Conservation (phyloP, 2,329 filamentous ascomycete species). For the Talaromyces amestolkiae region DNA sequence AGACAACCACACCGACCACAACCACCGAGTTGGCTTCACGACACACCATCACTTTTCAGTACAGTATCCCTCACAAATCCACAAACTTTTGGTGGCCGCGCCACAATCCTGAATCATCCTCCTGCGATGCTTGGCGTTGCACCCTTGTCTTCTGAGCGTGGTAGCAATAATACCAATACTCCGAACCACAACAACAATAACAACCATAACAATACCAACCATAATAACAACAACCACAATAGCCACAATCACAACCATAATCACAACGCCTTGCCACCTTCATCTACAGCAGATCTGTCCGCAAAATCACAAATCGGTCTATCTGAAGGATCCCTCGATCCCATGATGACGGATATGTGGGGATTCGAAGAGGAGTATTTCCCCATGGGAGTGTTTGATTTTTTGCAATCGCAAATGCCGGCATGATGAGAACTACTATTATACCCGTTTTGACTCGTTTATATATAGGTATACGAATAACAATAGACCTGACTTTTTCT, state of each 20-base stretch:
- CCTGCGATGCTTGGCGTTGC: slow-evolving; percentile 38
- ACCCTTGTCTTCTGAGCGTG: slow-evolving; percentile 39
- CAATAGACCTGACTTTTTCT: background rate
- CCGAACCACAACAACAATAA: background rate
- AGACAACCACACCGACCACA: slow-evolving; percentile 25
- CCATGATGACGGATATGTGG: slow-evolving; percentile 43
- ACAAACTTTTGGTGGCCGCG: slow-evolving; percentile 36
- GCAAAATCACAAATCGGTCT: slow-evolving; percentile 28
- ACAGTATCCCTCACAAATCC: slow-evolving; percentile 37
- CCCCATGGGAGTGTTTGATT: slow-evolving; percentile 43
- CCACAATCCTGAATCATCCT: slow-evolving; percentile 32
- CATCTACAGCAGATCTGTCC: slow-evolving; percentile 22
- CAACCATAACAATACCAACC: background rate
- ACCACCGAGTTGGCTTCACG: slow-evolving; percentile 26
- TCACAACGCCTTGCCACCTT: slow-evolving; percentile 25
- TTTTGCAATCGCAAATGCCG: slow-evolving; percentile 43
- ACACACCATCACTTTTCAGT: slow-evolving; percentile 35
- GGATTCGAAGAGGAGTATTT: slow-evolving; percentile 44
- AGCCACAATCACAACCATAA: slow-evolving; percentile 21
- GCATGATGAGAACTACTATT: slow-evolving; percentile 26
- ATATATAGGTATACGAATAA: slow-evolving; percentile 1
- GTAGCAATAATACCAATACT: slow-evolving; percentile 16
- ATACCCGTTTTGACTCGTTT: background rate
- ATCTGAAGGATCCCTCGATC: slow-evolving; percentile 39
- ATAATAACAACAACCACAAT: slow-evolving; percentile 3